Percentiles rank a stretch among this genome's conserved stretches.
These are phyloP conservation scores for Aspergillus japonicus DNA, from an alignment of 2,329 filamentous ascomycete genomes.

Conservation along the genomic window DNA sequence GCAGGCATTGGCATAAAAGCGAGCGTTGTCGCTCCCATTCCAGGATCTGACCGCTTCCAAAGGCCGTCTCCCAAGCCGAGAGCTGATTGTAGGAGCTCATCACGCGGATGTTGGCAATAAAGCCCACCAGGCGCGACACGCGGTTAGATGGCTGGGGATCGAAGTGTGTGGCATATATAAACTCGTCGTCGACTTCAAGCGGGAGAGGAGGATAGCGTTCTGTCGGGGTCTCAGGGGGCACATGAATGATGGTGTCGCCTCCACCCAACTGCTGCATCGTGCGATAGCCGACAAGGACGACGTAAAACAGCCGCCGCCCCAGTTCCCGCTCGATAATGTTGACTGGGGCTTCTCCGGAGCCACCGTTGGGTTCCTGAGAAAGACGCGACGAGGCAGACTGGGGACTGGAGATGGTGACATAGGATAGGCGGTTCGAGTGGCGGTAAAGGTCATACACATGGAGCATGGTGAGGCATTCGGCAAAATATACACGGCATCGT, in stretches of 20 bases:
- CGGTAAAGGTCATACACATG: conserved; percentile 42
- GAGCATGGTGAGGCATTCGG: conserved; percentile 44
- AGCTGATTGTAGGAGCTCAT: conserved; percentile 78
- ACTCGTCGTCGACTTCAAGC: conserved; percentile 79
- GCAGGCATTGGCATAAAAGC: conserved; percentile 69
- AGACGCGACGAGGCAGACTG: conserved; percentile 22
- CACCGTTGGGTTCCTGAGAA: conserved; percentile 23
- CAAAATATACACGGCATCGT: conserved; percentile 43
- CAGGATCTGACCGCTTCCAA: conserved; percentile 73
- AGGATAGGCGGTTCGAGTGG: conserved; percentile 15
- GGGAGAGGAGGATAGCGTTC: conserved; percentile 78
- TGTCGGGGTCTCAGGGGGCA: conserved; percentile 72
- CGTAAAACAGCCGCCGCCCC: conserved; percentile 71
- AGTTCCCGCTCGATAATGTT: conserved; percentile 48
- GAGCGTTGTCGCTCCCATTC: conserved; percentile 75
- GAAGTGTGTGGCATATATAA: conserved; percentile 69
- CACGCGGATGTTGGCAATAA: conserved; percentile 75
- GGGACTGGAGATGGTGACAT: conserved; percentile 24
- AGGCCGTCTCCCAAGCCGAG: conserved; percentile 76
- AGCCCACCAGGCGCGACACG: conserved; percentile 72
- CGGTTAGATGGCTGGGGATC: conserved; percentile 66
- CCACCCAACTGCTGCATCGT: conserved; percentile 76
- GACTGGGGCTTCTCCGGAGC: conserved; percentile 18
- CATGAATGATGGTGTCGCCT: conserved; percentile 67
- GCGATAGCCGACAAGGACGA: conserved; percentile 72